Conservation (phyloP, 768 basidiomycete species). For the Rhodotorula paludigena region DNA sequence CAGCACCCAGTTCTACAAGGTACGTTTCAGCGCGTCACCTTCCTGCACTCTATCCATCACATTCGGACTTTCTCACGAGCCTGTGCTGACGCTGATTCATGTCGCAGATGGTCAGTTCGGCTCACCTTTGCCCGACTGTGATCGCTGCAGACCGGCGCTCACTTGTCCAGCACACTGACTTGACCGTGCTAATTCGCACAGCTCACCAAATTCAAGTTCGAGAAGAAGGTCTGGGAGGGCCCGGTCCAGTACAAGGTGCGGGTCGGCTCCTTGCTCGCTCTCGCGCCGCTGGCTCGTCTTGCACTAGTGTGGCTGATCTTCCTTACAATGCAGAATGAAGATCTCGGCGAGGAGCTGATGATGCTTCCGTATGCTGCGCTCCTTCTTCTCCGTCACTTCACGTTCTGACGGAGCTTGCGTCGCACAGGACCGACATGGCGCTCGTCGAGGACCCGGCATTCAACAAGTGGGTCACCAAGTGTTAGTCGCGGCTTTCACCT, state of each 20-base stretch:
- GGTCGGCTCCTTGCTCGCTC: neutral
- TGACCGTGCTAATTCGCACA: conserved; percentile 19
- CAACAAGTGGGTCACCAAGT: conserved; percentile 78
- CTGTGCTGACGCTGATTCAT: too few relatives aligned
- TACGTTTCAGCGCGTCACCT: too few relatives aligned
- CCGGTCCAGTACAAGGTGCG: conserved; percentile 26
- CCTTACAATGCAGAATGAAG: conserved; percentile 19
- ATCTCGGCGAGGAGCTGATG: conserved; percentile 38
- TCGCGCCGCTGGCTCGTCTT: too few relatives aligned
- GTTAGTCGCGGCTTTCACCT: conserved; percentile 52
- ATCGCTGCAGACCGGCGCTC: neutral
- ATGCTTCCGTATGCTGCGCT: conserved; percentile 14
- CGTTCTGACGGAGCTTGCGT: conserved; percentile 10
- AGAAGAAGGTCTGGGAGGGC: conserved; percentile 35
- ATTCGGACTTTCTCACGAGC: too few relatives aligned
- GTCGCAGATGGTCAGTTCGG: neutral
- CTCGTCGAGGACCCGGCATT: conserved; percentile 75
- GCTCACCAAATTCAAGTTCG: conserved; percentile 35
- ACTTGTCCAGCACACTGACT: neutral
- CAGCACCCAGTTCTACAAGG: conserved; percentile 35
- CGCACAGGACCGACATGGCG: conserved; percentile 28
- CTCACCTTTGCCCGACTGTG: neutral
- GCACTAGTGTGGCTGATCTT: too few relatives aligned
- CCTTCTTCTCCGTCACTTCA: neutral
- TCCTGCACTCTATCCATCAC: too few relatives aligned